Percentiles rank a stretch among this genome's conserved stretches.
These are phyloP conservation scores for Pyricularia pennisetigena DNA, from an alignment of 2,329 filamentous ascomycete genomes.

Conservation along the genomic window DNA sequence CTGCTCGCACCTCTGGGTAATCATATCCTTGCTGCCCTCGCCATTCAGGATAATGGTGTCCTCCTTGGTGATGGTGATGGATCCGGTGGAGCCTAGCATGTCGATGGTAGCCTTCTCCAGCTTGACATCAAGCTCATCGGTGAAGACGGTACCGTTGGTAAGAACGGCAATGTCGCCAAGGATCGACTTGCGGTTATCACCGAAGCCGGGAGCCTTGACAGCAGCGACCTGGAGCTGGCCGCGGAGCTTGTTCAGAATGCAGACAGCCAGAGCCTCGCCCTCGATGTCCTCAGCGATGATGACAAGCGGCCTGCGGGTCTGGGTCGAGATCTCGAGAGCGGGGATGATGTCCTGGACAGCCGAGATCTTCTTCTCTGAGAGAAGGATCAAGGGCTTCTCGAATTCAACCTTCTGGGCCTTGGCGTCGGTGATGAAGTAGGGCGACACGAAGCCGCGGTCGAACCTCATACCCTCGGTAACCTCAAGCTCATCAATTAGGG, in stretches of 20 bases:
- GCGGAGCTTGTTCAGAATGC: constrained; percentile 99
- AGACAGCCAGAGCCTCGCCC: constrained; percentile 94
- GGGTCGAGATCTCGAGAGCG: constrained; percentile 92
- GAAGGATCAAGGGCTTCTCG: constrained; percentile 96
- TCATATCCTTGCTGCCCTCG: constrained; percentile 87
- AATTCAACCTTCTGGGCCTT: constrained; percentile 99
- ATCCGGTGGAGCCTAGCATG: constrained; percentile 92
- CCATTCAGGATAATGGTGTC: constrained; percentile 98
- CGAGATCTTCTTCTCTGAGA: constrained; percentile 99
- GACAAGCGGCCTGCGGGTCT: constrained; percentile 87
- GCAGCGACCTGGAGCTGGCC: constrained; percentile 97
- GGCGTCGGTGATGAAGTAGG: constrained; percentile 99
- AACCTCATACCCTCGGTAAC: constrained; percentile 99
- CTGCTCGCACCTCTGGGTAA: constrained; percentile 95
- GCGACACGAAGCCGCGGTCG: constrained; percentile 95
- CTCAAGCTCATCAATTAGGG: constrained; percentile 93
- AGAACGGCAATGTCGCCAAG: constrained; percentile 93
- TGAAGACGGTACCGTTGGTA: constrained; percentile 96
- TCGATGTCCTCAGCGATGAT: constrained; percentile 99
- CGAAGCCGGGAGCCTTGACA: constrained; percentile 98
- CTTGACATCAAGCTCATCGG: constrained; percentile 96
- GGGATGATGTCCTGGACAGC: constrained; percentile 98
- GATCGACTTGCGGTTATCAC: constrained; percentile 99
- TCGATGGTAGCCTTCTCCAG: constrained; percentile 95
- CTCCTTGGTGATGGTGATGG: constrained; percentile 99